Percentiles rank a stretch among this genome's conserved stretches.
Evolutionary conservation across 2,329 filamentous ascomycete species (phyloP).

Genomic region (Lizonia empirigonia): DNA sequence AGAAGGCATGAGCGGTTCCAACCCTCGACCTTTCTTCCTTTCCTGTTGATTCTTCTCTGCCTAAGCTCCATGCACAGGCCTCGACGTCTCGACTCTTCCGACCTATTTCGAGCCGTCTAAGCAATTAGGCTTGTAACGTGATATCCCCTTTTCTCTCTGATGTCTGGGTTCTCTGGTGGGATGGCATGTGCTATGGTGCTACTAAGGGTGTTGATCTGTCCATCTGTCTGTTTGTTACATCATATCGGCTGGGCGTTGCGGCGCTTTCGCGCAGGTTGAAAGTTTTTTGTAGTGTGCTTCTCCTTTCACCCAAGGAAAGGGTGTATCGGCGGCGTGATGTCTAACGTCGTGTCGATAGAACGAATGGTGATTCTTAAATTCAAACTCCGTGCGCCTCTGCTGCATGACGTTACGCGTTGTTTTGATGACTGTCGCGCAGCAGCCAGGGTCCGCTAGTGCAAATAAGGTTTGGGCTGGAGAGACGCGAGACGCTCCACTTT

Average conservation of each 20-base stretch:
- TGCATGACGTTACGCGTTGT: slow-evolving; percentile 4
- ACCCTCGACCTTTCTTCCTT: slow-evolving; percentile 17
- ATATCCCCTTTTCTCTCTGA: slow-evolving; percentile 41
- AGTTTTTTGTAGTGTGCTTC: slow-evolving; percentile 8
- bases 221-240: slow-evolving; percentile 24
- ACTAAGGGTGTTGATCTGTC: slow-evolving; percentile 26
- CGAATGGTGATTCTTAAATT: slow-evolving; percentile 9
- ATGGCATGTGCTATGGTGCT: slow-evolving; percentile 18
- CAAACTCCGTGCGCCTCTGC: slow-evolving; percentile 2
- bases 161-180: slow-evolving; percentile 16
- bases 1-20: slow-evolving; percentile 42
- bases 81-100: slow-evolving; percentile 12
- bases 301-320: slow-evolving; percentile 2
- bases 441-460: background rate
- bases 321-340: slow-evolving; percentile 11
- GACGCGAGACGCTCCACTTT: background rate
- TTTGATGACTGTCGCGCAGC: slow-evolving; percentile 3
- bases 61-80: slow-evolving; percentile 16
- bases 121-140: slow-evolving; percentile 31
- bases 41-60: slow-evolving; percentile 38
- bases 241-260: slow-evolving; percentile 37
- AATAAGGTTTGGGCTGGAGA: background rate
- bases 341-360: slow-evolving; percentile 14
- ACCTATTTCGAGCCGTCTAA: slow-evolving; percentile 2
- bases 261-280: slow-evolving; percentile 13